phyloP scores from a whole-genome alignment of 2,329 filamentous ascomycete genomes.

The Cryoendolithus antarcticus region DNA sequence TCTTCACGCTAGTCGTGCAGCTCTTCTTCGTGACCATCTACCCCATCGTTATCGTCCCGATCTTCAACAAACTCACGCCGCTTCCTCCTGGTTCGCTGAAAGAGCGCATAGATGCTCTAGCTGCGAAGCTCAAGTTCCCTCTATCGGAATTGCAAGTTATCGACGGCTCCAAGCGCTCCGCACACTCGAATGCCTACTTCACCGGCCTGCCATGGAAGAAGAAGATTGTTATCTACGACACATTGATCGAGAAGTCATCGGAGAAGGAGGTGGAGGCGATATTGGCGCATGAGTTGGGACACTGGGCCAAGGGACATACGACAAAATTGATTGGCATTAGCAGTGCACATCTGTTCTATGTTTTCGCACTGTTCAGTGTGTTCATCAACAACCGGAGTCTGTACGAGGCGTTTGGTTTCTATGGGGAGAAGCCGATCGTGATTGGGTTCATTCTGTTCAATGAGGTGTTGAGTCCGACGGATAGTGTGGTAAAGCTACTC shows the following conservation, averaged over 20 bases:
- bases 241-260: slow-evolving; percentile 87
- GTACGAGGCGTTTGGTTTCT: slow-evolving; percentile 84
- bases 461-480: slow-evolving; percentile 87
- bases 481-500: slow-evolving; percentile 83
- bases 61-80: slow-evolving; percentile 97
- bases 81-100: slow-evolving; percentile 80
- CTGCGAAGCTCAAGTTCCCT: slow-evolving; percentile 76
- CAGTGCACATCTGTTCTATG: slow-evolving; percentile 86
- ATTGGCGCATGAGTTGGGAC: slow-evolving; percentile 86
- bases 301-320: slow-evolving; percentile 94
- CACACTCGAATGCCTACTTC: slow-evolving; percentile 89
- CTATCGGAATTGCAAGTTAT: slow-evolving; percentile 91
- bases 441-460: slow-evolving; percentile 97
- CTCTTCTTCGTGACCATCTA: slow-evolving; percentile 94
- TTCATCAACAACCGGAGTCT: slow-evolving; percentile 93
- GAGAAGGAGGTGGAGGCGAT: slow-evolving; percentile 89
- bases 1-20: slow-evolving; percentile 80
- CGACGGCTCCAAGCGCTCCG: slow-evolving; percentile 76
- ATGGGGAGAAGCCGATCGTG: slow-evolving; percentile 73
- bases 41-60: slow-evolving; percentile 79
- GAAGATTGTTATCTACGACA: slow-evolving; percentile 99
- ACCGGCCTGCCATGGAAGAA: slow-evolving; percentile 98
- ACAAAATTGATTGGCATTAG: slow-evolving; percentile 74
- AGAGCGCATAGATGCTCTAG: slow-evolving; percentile 72
- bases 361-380: slow-evolving; percentile 90